Evolutionary conservation across 2,329 filamentous ascomycete genomes (phyloP).

Genomic region (Trichoderma guizhouense): DNA sequence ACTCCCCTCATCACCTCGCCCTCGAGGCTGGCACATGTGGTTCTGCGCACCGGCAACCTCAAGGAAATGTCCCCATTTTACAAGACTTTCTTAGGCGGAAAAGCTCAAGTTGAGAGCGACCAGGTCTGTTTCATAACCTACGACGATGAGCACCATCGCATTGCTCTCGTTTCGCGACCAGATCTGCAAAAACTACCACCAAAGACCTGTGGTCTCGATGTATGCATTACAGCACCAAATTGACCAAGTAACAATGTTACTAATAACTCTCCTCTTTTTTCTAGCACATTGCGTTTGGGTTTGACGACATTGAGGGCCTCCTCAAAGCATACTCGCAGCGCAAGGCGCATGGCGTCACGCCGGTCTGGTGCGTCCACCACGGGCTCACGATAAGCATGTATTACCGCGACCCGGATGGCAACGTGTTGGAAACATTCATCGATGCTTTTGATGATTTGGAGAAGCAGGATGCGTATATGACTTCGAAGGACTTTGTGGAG

Average conservation of each 20-base stretch:
- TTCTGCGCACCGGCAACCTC: neutral
- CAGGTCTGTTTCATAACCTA: neutral
- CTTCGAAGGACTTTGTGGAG: conserved; percentile 30
- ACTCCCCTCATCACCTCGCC: neutral
- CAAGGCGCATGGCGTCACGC: conserved; percentile 35
- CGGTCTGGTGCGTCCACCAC: conserved; percentile 46
- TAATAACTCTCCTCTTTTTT: neutral
- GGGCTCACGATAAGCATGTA: conserved; percentile 47
- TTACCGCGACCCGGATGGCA: conserved; percentile 48
- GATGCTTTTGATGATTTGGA: conserved; percentile 39
- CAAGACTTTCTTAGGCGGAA: neutral
- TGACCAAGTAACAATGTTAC: neutral
- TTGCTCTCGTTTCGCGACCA: neutral
- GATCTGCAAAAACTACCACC: neutral
- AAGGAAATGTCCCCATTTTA: neutral
- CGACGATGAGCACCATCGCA: neutral
- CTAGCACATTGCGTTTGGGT: neutral
- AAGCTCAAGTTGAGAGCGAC: neutral
- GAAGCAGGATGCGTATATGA: conserved; percentile 41
- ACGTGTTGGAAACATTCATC: conserved; percentile 45
- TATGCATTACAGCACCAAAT: neutral
- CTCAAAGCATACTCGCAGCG: neutral
- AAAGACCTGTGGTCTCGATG: neutral
- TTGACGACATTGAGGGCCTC: neutral
- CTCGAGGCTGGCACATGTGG: neutral